A percentile compares a stretch with the other conserved stretches of the same genome.
These are phyloP conservation scores for Fusarium sambucinum DNA, from an alignment of 2,329 filamentous ascomycete genomes.

Conservation along the genomic window DNA sequence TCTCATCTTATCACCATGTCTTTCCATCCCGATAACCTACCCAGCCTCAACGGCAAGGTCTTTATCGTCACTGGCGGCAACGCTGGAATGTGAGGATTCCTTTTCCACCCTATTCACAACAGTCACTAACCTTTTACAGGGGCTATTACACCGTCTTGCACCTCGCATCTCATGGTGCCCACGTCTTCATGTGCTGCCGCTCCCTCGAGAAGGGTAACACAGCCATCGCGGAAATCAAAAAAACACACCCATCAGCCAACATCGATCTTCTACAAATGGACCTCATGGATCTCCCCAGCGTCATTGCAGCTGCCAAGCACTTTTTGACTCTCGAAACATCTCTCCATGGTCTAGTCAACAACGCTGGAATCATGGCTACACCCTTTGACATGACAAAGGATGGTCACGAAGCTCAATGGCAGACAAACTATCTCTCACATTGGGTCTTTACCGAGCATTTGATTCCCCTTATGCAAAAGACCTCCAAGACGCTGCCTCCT, in stretches of 20 bases:
- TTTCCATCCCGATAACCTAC: constrained; percentile 24
- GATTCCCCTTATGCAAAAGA: constrained; percentile 31
- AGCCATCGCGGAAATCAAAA: constrained; percentile 15
- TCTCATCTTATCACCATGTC: constrained; percentile 12
- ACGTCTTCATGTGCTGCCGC: constrained; percentile 33
- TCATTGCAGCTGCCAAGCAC: constrained; percentile 28
- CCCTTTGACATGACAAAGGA: constrained; percentile 29
- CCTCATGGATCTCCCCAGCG: constrained; percentile 12
- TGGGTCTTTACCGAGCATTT: constrained; percentile 33
- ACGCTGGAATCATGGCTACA: constrained; percentile 36
- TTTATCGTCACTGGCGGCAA: constrained; percentile 33
- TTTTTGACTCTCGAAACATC: constrained; percentile 20
- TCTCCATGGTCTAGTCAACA: constrained; percentile 34
- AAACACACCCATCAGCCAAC: background rate
- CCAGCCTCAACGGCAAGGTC: constrained; percentile 9
- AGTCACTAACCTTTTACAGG: constrained; percentile 1
- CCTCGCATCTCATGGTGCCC: constrained; percentile 29
- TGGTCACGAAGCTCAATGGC: constrained; percentile 32
- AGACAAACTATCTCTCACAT: constrained; percentile 38
- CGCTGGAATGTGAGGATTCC: constrained; percentile 17
- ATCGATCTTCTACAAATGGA: constrained; percentile 29
- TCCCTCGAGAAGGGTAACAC: constrained; percentile 11
- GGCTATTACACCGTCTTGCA: constrained; percentile 30
- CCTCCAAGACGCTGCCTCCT: constrained; percentile 9
- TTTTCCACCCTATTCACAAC: accelerated